phyloP scores from a whole-genome alignment of 495 filamentous ascomycete genomes.

The Friedmanniomyces endolithicus region DNA sequence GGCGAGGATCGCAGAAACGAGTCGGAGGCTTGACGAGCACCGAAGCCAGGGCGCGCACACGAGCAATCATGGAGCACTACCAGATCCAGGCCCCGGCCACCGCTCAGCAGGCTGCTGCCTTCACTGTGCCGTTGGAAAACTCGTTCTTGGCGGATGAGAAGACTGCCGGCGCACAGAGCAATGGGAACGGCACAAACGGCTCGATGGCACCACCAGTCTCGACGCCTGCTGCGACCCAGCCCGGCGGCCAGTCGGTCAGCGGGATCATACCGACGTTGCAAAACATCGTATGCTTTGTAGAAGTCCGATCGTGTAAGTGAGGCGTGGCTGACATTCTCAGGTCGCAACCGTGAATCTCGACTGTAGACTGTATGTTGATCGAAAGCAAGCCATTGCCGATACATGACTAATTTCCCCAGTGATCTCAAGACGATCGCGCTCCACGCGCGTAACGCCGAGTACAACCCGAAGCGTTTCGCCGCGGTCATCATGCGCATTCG shows the following conservation, averaged over 20 bases:
- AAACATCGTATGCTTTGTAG: slow-evolving; percentile 47
- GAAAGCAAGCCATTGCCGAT: background rate
- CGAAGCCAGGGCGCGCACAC: background rate
- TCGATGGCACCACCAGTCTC: slow-evolving; percentile 83
- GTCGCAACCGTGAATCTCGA: slow-evolving; percentile 98
- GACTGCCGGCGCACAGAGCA: background rate
- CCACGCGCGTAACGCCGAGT: slow-evolving; percentile 96
- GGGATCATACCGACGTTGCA: slow-evolving; percentile 96
- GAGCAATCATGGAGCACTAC: background rate
- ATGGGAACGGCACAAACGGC: slow-evolving; percentile 29
- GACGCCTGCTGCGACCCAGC: slow-evolving; percentile 89
- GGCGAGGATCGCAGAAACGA: background rate
- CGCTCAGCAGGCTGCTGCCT: background rate
- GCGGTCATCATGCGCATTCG: slow-evolving; percentile 99
- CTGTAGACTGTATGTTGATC: slow-evolving; percentile 53
- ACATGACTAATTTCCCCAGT: background rate
- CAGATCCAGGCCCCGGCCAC: background rate
- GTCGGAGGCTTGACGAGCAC: background rate
- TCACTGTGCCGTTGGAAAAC: background rate
- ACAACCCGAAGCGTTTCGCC: slow-evolving; percentile 98
- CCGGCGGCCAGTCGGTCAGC: slow-evolving; percentile 60
- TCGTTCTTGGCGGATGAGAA: background rate
- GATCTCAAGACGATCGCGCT: slow-evolving; percentile 98
- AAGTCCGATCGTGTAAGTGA: slow-evolving; percentile 23
- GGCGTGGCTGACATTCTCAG: slow-evolving; percentile 47